Evolutionary conservation across 2,329 filamentous ascomycete species (phyloP), one percentile per base, ranked within the genome.

Genomic region (Sporothrix variecibatus): DNA sequence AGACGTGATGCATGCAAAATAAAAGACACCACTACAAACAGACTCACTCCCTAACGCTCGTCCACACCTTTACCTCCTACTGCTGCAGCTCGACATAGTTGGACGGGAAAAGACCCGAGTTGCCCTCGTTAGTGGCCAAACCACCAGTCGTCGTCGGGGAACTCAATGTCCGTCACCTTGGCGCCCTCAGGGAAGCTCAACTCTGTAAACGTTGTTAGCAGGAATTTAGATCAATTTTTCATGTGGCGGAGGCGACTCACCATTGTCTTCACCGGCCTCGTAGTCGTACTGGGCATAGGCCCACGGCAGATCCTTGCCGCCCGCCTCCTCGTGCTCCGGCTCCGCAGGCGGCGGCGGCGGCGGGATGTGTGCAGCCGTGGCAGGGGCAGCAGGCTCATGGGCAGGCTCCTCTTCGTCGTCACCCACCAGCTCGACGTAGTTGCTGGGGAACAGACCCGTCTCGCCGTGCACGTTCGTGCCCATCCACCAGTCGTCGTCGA

Each of bases 71-170:
- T 12, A 8, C 20, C 58, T 28, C 34, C 64, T 76, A 75, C 46
- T 73, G 8, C 76, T 89, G 83, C 72, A 91, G 82, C 81, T 91
- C 84, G 76, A 92, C 91, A 78, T 92, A 92, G 81, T 92, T 92
- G 80, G 90, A 88, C 15, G 91, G 91, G 89, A 99, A 99, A 64
- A 99, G 87, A 76, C 96, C 96, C 40, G 89, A 88, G 74, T 91
- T 88, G 70, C 94, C 94, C 34, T 91, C 87, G 82, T 92, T 92
- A 97, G 79, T 93, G 90, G 74, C 96, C 96, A 79, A 95, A 93
- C 96, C 96, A 99, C 96, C 96, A 99, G 81, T 99, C 96, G 77
- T 98, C 95, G 79, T 98, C 96, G 1, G 96, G 96, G 83, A 98
- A 98, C 85, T 98, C 94, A 77, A 99, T 85, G 80, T 92, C 88